These are phyloP conservation scores for Fraxinus greggii DNA, from an alignment of 305 asterid genomes.

Conservation along the genomic window DNA sequence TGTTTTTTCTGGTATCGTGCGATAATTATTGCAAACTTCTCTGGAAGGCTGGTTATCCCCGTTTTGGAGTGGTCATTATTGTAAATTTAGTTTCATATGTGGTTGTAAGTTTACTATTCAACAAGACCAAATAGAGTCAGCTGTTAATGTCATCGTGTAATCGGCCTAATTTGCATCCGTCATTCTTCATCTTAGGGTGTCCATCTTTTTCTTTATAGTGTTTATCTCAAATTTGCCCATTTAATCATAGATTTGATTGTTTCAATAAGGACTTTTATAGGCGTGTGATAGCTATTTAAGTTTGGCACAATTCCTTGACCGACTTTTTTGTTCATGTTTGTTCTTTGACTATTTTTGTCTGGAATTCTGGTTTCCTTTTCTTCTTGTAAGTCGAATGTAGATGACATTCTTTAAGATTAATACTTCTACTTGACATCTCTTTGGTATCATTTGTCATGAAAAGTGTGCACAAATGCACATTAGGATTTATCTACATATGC, in stretches of 20 bases:
- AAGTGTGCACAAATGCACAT: not conserved
- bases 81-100: not conserved
- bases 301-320: not conserved
- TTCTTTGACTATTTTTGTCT: not conserved
- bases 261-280: not conserved
- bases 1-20: not conserved
- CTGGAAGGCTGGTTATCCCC: not conserved
- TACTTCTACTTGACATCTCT: not conserved
- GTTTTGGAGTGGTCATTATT: not conserved
- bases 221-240: not conserved
- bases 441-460: not conserved
- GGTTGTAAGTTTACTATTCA: not conserved
- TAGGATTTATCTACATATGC: not conserved
- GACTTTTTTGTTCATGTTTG: not conserved
- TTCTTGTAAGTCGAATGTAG: not conserved
- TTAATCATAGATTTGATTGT: not conserved
- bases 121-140: not conserved
- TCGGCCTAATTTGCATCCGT: not conserved
- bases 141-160: not conserved
- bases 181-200: not conserved
- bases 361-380: not conserved
- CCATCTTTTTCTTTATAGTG: not conserved
- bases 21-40: not conserved
- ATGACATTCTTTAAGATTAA: not conserved
- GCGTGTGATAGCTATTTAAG: not conserved